Conservation (phyloP, 345 rosid genomes). For the Iberis pinnata region DNA sequence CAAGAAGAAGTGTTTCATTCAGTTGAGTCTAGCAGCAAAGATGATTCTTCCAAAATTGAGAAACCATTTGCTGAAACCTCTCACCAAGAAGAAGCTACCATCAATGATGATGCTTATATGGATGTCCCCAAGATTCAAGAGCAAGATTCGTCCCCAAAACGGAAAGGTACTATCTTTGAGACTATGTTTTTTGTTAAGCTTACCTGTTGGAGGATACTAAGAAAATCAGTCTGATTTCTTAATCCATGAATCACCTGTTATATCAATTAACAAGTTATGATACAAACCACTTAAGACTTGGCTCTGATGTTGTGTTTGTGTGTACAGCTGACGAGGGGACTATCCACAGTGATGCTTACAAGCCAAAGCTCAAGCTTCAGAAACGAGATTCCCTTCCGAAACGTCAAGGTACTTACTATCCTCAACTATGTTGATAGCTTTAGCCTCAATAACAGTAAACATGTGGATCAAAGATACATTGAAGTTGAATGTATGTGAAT, state of each 20-base stretch:
- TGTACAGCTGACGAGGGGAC: constrained; percentile 17
- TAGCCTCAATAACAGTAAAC: no score
- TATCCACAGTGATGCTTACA: neutral
- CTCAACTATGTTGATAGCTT: neutral
- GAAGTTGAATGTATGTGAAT: constrained; percentile 9
- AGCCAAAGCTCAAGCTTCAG: constrained; percentile 11
- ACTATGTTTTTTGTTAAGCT: no score
- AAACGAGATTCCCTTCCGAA: neutral
- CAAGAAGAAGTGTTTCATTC: constrained; percentile 20
- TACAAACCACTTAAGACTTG: no score
- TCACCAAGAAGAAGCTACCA: constrained; percentile 8
- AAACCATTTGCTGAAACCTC: constrained; percentile 11
- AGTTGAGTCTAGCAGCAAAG: neutral
- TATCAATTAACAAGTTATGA: no score
- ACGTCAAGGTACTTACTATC: constrained; percentile 17
- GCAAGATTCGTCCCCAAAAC: constrained; percentile 21
- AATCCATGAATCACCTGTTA: no score
- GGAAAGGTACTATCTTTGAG: constrained; percentile 28
- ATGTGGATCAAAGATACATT: no score
- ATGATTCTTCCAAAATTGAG: constrained; percentile 16
- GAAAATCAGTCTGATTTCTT: no score
- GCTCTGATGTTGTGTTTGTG: no score
- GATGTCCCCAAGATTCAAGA: constrained; percentile 10
- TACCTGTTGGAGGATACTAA: no score
- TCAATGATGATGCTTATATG: neutral